Percentiles rank a stretch among this genome's conserved stretches.
Evolutionary conservation across 2,329 filamentous ascomycete genomes (phyloP).

Genomic region (Colletotrichum echinochloae): DNA sequence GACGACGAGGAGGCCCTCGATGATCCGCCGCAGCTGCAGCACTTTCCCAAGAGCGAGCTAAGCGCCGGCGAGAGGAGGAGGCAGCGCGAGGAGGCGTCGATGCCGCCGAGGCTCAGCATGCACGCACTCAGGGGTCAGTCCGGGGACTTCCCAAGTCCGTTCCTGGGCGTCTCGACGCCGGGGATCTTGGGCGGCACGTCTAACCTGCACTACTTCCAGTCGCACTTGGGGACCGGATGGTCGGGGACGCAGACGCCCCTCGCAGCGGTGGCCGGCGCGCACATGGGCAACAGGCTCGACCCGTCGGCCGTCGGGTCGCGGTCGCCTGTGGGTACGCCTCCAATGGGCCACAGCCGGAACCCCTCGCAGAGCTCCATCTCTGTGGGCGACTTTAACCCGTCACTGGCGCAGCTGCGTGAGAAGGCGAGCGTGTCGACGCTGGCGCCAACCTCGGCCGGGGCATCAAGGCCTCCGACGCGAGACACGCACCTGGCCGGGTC

Average conservation of each 20-base stretch:
- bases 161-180: slow-evolving; percentile 69
- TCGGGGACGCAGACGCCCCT: slow-evolving; percentile 84
- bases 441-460: slow-evolving; percentile 64
- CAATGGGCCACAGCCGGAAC: slow-evolving; percentile 55
- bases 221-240: slow-evolving; percentile 76
- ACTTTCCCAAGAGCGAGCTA: slow-evolving; percentile 37
- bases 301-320: slow-evolving; percentile 29
- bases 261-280: slow-evolving; percentile 80
- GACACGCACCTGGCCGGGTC: slow-evolving; percentile 55
- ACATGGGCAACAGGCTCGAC: slow-evolving; percentile 49
- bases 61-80: slow-evolving; percentile 42
- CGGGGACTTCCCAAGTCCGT: slow-evolving; percentile 65
- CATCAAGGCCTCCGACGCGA: slow-evolving; percentile 69
- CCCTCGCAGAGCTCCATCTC: slow-evolving; percentile 62
- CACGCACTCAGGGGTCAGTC: slow-evolving; percentile 44
- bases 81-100: slow-evolving; percentile 29
- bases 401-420: slow-evolving; percentile 57
- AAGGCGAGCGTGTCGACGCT: slow-evolving; percentile 74
- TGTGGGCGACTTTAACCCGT: slow-evolving; percentile 53
- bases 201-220: slow-evolving; percentile 86
- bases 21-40: slow-evolving; percentile 43
- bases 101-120: slow-evolving; percentile 57
- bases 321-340: slow-evolving; percentile 30
- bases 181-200: slow-evolving; percentile 78
- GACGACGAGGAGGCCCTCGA: slow-evolving; percentile 53